A percentile compares a stretch with the other conserved stretches of the same genome.
These are phyloP conservation scores for Talaromyces trachyspermus DNA, from an alignment of 495 filamentous ascomycete genomes.

Conservation along the genomic window DNA sequence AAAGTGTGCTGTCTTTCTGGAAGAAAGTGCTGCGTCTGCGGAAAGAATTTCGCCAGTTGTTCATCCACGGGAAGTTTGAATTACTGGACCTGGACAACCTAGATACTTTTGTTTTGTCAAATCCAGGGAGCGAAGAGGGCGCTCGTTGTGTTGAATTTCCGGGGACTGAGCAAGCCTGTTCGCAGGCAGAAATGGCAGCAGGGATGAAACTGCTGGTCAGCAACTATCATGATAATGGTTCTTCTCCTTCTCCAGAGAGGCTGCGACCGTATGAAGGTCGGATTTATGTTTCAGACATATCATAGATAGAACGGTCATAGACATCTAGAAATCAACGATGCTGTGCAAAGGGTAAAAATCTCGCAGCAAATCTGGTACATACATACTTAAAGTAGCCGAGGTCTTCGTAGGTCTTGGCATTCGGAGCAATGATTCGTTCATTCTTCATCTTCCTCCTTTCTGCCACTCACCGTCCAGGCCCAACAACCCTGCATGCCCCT, in stretches of 20 bases:
- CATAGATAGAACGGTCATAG: background rate
- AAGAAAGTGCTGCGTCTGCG: constrained; percentile 32
- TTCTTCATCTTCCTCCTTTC: background rate
- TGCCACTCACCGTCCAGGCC: background rate
- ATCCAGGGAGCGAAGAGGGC: constrained; percentile 9
- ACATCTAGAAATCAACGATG: background rate
- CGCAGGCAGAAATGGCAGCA: background rate
- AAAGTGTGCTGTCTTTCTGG: constrained; percentile 42
- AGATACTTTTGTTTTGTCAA: constrained; percentile 10
- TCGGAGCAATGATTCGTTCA: background rate
- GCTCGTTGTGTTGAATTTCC: constrained; percentile 14
- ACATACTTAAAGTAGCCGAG: too few relatives aligned
- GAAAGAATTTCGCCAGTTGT: constrained; percentile 39
- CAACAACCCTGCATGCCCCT: constrained; percentile 12
- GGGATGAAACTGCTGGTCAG: background rate
- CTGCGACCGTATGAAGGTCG: constrained; percentile 8
- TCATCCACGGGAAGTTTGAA: constrained; percentile 35
- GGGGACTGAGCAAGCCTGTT: background rate
- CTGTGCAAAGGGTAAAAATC: background rate
- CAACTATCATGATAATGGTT: background rate
- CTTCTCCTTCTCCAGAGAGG: background rate
- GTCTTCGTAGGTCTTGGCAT: background rate
- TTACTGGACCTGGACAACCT: constrained; percentile 14
- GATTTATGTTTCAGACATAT: background rate
- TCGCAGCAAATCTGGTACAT: too few relatives aligned